Percentiles rank a stretch among this genome's conserved stretches.
Evolutionary conservation across 257 asterid genomes (phyloP).

Genomic region (Nicotiana undulata): DNA sequence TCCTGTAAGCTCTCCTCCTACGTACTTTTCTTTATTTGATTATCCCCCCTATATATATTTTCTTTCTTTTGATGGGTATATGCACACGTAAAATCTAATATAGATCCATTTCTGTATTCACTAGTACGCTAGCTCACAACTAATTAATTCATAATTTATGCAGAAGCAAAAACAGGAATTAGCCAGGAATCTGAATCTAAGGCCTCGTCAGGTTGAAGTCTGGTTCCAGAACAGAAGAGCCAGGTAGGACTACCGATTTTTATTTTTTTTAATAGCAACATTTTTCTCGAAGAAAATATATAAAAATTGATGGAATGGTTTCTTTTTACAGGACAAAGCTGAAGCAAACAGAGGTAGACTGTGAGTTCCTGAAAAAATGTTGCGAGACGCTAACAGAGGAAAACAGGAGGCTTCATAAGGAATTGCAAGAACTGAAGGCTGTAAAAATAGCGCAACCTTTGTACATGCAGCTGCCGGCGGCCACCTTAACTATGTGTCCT

Average conservation of each 20-base stretch:
- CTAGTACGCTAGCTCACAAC: neutral
- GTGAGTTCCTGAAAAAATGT: constrained; percentile 84
- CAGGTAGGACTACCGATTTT: constrained; percentile 29
- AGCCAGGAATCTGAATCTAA: constrained; percentile 52
- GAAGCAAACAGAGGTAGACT: constrained; percentile 94
- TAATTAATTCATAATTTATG: neutral
- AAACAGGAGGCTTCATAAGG: constrained; percentile 81
- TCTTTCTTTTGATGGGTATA: neutral
- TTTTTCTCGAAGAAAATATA: neutral
- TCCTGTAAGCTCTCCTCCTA: constrained; percentile 26
- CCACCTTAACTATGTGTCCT: constrained; percentile 69
- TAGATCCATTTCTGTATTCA: neutral
- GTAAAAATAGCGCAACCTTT: constrained; percentile 65
- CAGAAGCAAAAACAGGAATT: constrained; percentile 75
- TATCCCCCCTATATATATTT: neutral
- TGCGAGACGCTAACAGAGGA: constrained; percentile 87
- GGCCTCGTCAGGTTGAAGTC: constrained; percentile 83
- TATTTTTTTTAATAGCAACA: neutral
- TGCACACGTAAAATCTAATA: neutral
- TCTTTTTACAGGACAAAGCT: constrained; percentile 63
- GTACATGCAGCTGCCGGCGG: constrained; percentile 74
- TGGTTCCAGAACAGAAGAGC: constrained; percentile 89
- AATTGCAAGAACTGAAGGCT: constrained; percentile 76
- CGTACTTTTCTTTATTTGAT: neutral
- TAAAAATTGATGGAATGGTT: neutral